Evolutionary conservation across 495 filamentous ascomycete genomes (phyloP).

Genomic region (Penicillium samsonianum): DNA sequence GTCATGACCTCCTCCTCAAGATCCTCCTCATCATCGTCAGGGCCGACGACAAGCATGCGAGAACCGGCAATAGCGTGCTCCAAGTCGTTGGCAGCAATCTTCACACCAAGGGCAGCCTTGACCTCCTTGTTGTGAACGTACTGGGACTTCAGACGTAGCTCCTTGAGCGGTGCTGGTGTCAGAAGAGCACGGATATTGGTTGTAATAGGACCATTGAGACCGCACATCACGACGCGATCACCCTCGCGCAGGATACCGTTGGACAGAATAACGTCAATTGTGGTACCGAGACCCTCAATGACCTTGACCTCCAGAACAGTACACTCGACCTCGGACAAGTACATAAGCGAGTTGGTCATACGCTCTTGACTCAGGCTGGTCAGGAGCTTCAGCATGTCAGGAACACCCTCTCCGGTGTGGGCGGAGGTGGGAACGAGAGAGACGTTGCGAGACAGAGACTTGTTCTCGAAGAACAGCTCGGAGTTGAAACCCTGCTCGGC

Average conservation of each 20-base stretch:
- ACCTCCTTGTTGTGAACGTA: slow-evolving; percentile 99
- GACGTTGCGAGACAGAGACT: slow-evolving; percentile 89
- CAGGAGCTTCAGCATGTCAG: slow-evolving; percentile 97
- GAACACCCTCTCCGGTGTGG: slow-evolving; percentile 97
- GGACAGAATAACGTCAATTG: slow-evolving; percentile 94
- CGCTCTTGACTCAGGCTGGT: slow-evolving; percentile 90
- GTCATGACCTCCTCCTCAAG: slow-evolving; percentile 95
- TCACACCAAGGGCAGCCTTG: slow-evolving; percentile 97
- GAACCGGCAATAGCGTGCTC: slow-evolving; percentile 98
- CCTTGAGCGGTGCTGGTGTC: slow-evolving; percentile 91
- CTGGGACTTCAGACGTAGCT: slow-evolving; percentile 87
- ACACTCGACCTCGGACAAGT: slow-evolving; percentile 94
- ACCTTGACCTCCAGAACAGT: slow-evolving; percentile 99
- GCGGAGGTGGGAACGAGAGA: slow-evolving; percentile 96
- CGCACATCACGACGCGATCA: slow-evolving; percentile 91
- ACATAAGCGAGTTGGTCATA: slow-evolving; percentile 98
- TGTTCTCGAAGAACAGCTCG: slow-evolving; percentile 96
- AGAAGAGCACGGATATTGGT: slow-evolving; percentile 97
- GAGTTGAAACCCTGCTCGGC: slow-evolving; percentile 97
- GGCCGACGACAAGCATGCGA: slow-evolving; percentile 86
- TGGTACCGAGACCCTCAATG: slow-evolving; percentile 97
- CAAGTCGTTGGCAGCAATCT: slow-evolving; percentile 95
- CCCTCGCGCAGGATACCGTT: slow-evolving; percentile 96
- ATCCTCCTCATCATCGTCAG: slow-evolving; percentile 95
- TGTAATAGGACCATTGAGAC: slow-evolving; percentile 88